These are phyloP conservation scores for Cladosporium sp. DNA, from an alignment of 2,329 filamentous ascomycete genomes.

Conservation along the genomic window DNA sequence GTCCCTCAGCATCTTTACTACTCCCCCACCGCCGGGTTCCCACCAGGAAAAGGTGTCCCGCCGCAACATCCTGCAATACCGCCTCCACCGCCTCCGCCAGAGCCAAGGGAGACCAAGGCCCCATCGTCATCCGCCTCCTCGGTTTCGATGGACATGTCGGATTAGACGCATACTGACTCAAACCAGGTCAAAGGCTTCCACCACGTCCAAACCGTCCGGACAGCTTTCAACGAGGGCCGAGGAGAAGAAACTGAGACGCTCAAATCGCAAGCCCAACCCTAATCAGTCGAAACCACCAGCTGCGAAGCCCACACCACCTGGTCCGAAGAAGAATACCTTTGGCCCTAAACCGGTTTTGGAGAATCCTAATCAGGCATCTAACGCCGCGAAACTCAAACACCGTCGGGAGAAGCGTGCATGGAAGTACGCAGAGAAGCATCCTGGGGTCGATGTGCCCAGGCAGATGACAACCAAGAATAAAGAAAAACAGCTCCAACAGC, in stretches of 20 bases:
- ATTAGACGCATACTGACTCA: slow-evolving; percentile 4
- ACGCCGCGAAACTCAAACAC: background rate
- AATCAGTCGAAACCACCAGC: background rate
- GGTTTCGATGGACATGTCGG: slow-evolving; percentile 12
- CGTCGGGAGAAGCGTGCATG: background rate
- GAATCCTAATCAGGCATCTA: background rate
- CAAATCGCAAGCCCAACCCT: slow-evolving; percentile 11
- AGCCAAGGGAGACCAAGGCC: background rate
- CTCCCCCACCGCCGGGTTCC: background rate
- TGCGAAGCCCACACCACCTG: background rate
- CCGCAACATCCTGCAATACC: background rate
- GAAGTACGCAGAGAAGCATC: too few species aligned
- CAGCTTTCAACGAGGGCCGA: background rate
- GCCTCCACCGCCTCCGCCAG: slow-evolving; percentile 4
- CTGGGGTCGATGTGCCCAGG: background rate
- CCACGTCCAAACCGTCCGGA: background rate
- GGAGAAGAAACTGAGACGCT: slow-evolving; percentile 9
- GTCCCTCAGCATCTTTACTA: background rate
- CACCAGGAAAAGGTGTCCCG: background rate
- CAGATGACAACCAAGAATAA: background rate
- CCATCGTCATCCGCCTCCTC: slow-evolving; percentile 8
- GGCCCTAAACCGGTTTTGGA: background rate
- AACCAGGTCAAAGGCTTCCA: background rate
- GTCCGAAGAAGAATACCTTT: background rate
- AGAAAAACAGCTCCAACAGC: background rate